Base-by-base conservation (phyloP, 306 rosid genomes). In the Begonia masoniana region DNA sequence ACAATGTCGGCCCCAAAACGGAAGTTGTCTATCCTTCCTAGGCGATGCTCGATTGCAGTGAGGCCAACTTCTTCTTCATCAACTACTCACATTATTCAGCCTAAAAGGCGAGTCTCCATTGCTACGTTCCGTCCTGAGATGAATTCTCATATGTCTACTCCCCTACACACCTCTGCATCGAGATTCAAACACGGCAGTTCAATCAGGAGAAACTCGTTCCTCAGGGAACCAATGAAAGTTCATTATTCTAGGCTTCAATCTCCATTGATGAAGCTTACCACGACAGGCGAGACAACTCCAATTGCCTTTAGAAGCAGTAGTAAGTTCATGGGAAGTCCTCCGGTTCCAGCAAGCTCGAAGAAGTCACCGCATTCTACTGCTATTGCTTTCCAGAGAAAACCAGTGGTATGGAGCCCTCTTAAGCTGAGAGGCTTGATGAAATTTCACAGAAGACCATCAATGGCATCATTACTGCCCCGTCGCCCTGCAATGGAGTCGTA, bases 361-460 rank as follows among this genome's bases (percentile, higher is more conserved):
- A 21, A 67, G 48, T 64, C 59, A 12, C 83, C 81, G 60, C 68
- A 72, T 65, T 62, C 80, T 12, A 43, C 79, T 21, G 68, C 61
- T 16, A 42, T 86, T 58, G 81, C 96, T 5, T 62, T 86, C 16
- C 86, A 60, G 49, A 52, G 88, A 47, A 86, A 73, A 61, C 72
- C 87, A 50, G 19, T 92, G 11, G 64, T 86, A 19, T 92, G 99
- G 99, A 91, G 99, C 66, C 92, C 99, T 12, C 78, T 91, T 15
- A 78, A 70, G 78, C 61, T 73, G 65, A 83, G 83, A 67, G 70
- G 67, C 9, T 31, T 31, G 54, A 19, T 91, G 68, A 77, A 58
- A 63, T 63, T 19, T 58, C 64, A 26, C 62, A 72, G 88, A 61
- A 85, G 82, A 70, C 78, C 95, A n/a, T 77, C 74, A 11, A 41